Conservation (phyloP, 306 rosid genomes). For the Psophocarpus tetragonolobus region DNA sequence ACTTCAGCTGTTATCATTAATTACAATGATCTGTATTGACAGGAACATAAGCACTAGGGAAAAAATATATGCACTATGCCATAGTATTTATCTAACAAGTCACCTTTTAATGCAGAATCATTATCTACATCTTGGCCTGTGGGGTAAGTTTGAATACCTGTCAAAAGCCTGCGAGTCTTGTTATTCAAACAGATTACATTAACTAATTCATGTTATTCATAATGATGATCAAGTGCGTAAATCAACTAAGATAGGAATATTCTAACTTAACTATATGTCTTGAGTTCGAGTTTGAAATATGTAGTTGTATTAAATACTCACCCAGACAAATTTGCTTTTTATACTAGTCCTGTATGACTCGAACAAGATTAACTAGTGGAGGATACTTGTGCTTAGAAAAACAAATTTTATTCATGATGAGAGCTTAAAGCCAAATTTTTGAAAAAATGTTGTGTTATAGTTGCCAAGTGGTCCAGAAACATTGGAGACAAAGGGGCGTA, state of each 20-base stretch:
- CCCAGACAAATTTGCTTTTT: too few species aligned
- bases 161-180: not conserved
- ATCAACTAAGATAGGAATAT: too few species aligned
- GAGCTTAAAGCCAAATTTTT: constrained; percentile 31
- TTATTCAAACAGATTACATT: not conserved
- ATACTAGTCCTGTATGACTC: too few species aligned
- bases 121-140: constrained; percentile 18
- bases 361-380: too few species aligned
- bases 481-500: constrained; percentile 52
- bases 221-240: too few species aligned
- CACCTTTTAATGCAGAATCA: constrained; percentile 24
- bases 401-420: too few species aligned
- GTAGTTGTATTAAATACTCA: too few species aligned
- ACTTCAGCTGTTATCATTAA: constrained; percentile 28
- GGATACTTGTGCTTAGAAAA: too few species aligned
- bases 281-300: too few species aligned
- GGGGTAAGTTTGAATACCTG: constrained; percentile 23
- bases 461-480: constrained; percentile 51
- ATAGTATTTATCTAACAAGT: not conserved
- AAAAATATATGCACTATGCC: not conserved
- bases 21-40: constrained; percentile 19
- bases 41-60: constrained; percentile 30
- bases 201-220: not conserved
- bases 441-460: constrained; percentile 15
- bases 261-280: too few species aligned